Evolutionary conservation across 106 monocot genomes (phyloP).

Genomic region (Dendrobium officinale): DNA sequence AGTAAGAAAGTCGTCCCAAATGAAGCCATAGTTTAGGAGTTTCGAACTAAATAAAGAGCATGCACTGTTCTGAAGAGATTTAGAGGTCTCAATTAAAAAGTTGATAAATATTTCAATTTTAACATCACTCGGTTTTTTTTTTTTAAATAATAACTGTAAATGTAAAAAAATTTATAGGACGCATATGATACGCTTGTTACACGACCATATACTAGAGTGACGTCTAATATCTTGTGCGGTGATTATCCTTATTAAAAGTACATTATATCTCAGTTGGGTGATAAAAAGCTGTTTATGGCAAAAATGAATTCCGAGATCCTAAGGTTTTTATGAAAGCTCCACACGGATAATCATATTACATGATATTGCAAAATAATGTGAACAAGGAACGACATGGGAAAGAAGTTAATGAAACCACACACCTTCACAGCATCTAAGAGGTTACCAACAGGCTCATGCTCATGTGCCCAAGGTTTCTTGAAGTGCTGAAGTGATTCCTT

Average conservation of each 20-base stretch:
- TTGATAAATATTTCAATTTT: background rate
- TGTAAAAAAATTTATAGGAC: background rate
- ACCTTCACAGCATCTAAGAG: conserved; percentile 81
- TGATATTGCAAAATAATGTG: background rate
- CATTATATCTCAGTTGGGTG: background rate
- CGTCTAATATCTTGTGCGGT: too few species aligned
- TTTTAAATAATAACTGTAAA: background rate
- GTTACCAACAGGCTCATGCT: conserved; percentile 49
- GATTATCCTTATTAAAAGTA: background rate
- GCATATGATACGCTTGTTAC: background rate
- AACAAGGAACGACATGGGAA: background rate
- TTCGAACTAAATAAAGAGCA: too few species aligned
- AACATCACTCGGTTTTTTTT: background rate
- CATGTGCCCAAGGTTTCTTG: conserved; percentile 87
- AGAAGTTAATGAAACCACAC: background rate
- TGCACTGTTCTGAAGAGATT: too few species aligned
- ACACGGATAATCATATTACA: background rate
- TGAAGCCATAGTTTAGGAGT: too few species aligned
- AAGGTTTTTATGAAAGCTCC: background rate
- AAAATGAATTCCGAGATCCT: background rate
- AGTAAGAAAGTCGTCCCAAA: too few species aligned
- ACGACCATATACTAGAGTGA: too few species aligned
- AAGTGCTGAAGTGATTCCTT: conserved; percentile 64
- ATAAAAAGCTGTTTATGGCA: background rate
- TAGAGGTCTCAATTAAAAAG: background rate